Conservation (phyloP, 2,329 filamentous ascomycete species). For the Exophiala spinifera region DNA sequence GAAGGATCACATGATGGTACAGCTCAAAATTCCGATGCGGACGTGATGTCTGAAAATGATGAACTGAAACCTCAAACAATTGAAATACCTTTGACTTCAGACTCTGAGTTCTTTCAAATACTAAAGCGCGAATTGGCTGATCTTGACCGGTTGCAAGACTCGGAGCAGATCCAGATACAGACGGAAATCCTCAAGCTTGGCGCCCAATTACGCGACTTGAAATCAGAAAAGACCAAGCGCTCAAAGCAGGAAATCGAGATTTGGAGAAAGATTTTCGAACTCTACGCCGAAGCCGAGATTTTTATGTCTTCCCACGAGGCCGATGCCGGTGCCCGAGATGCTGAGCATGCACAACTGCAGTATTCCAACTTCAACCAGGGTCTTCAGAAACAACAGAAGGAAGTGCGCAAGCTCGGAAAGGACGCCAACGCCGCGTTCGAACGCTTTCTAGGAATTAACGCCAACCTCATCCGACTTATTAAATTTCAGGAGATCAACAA, state of each 20-base stretch:
- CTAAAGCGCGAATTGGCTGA: slow-evolving; percentile 68
- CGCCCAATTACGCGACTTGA: slow-evolving; percentile 56
- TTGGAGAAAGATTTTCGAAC: slow-evolving; percentile 78
- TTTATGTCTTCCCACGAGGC: slow-evolving; percentile 77
- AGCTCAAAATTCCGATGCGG: neutral
- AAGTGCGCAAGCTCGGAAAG: slow-evolving; percentile 61
- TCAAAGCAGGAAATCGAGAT: slow-evolving; percentile 63
- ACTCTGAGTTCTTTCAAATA: slow-evolving; percentile 74
- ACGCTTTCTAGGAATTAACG: slow-evolving; percentile 70
- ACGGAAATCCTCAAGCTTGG: slow-evolving; percentile 63
- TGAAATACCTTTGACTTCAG: slow-evolving; percentile 74
- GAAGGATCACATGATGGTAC: neutral
- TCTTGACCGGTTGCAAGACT: slow-evolving; percentile 64
- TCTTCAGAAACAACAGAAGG: slow-evolving; percentile 53
- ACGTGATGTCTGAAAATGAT: slow-evolving; percentile 2
- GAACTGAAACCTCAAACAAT: slow-evolving; percentile 45
- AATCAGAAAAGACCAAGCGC: slow-evolving; percentile 63
- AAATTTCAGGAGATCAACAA: slow-evolving; percentile 83
- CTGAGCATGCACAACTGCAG: slow-evolving; percentile 63
- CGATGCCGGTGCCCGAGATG: slow-evolving; percentile 66
- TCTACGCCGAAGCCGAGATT: slow-evolving; percentile 74
- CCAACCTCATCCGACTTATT: slow-evolving; percentile 71
- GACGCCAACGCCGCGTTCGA: slow-evolving; percentile 64
- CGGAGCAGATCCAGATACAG: slow-evolving; percentile 63
- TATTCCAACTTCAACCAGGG: slow-evolving; percentile 66